Base-by-base conservation (phyloP, 768 basidiomycete genomes). In the Astraeus odoratus region DNA sequence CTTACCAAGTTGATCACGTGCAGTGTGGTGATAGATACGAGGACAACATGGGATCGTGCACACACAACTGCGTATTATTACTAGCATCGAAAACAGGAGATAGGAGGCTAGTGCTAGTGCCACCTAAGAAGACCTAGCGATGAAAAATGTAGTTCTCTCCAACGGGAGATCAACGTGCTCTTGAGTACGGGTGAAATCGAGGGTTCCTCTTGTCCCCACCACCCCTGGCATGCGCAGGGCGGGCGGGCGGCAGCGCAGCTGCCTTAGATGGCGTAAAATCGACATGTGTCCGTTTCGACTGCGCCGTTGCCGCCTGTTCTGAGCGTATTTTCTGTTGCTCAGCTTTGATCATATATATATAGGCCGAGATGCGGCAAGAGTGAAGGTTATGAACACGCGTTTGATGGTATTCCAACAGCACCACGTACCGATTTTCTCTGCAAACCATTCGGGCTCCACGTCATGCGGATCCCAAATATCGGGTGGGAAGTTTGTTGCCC, bases 401-500 rank as follows among this genome's bases (percentile, higher is more conserved):
- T 33, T 23, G 13, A 34, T 22, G 42, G 27, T 10, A 43, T 24
- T 13, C 37, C 16, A 37, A 20, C 9, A 24, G 15, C 47, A 47
- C 33, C 39, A 63, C 85, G 66, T 67, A 91, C 90, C 88, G 56
- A 96, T 79, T 54, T 72, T 75, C 27, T 81, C 77, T 1, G 91
- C 83, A 53, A 76, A 83, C 82, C 91, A 95, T 29, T 80, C 82
- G 1, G 76, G 68, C 42, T 70, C 59, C 19, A 86, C 67, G 31
- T 76, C 75, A 29, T 74, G 64, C 12, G 89, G 81, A 56, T 86
- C 76, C 84, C 95, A 97, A 1, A 87, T 65, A 7, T 71, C 68
- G 15, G 68, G 46, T 8, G 87, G 83, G 57, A 94, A 93, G 51
- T 90, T 88, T 2, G 84, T 86, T n/a, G 78, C 69, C 13, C 83